Conservation (phyloP, 1,139 yeast genomes). For the Hansenula sp. region DNA sequence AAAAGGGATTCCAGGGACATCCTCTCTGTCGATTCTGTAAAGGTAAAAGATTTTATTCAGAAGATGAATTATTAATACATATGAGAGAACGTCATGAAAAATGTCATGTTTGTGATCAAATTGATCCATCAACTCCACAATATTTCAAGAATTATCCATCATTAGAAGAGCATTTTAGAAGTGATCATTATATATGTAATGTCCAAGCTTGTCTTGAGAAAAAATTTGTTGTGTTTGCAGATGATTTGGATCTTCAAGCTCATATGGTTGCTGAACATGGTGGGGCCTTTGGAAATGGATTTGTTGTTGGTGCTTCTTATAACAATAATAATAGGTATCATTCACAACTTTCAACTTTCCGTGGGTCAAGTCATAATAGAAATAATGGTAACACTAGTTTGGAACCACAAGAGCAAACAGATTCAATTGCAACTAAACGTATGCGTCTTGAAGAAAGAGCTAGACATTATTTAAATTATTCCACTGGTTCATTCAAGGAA, state of each 20-base stretch:
- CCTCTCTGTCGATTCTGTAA: slow-evolving; percentile 85
- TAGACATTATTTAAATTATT: slow-evolving; percentile 63
- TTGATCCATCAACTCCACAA: slow-evolving; percentile 60
- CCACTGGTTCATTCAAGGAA: slow-evolving; percentile 38
- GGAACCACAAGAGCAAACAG: slow-evolving; percentile 28
- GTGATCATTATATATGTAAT: slow-evolving; percentile 72
- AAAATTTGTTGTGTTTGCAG: slow-evolving; percentile 86
- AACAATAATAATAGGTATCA: slow-evolving; percentile 45
- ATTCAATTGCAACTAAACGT: slow-evolving; percentile 48
- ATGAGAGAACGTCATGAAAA: slow-evolving; percentile 82
- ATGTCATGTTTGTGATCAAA: slow-evolving; percentile 84
- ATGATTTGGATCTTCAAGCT: slow-evolving; percentile 81
- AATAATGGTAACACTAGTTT: slow-evolving; percentile 14
- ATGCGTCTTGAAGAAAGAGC: slow-evolving; percentile 82
- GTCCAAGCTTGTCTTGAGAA: slow-evolving; percentile 84
- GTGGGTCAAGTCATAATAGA: slow-evolving; percentile 15
- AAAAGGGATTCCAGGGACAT: slow-evolving; percentile 79
- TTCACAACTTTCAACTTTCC: slow-evolving; percentile 65
- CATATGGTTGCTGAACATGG: slow-evolving; percentile 88
- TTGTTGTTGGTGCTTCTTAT: slow-evolving; percentile 39
- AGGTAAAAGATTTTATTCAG: slow-evolving; percentile 75
- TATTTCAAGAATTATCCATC: slow-evolving; percentile 76
- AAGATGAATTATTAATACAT: slow-evolving; percentile 80
- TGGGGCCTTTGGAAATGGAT: slow-evolving; percentile 42
- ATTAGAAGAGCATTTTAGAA: slow-evolving; percentile 68